Percentiles rank a stretch among this genome's conserved stretches.
phyloP scores from a whole-genome alignment of 2,329 filamentous ascomycete species.

The Beauveria rudraprayagi region DNA sequence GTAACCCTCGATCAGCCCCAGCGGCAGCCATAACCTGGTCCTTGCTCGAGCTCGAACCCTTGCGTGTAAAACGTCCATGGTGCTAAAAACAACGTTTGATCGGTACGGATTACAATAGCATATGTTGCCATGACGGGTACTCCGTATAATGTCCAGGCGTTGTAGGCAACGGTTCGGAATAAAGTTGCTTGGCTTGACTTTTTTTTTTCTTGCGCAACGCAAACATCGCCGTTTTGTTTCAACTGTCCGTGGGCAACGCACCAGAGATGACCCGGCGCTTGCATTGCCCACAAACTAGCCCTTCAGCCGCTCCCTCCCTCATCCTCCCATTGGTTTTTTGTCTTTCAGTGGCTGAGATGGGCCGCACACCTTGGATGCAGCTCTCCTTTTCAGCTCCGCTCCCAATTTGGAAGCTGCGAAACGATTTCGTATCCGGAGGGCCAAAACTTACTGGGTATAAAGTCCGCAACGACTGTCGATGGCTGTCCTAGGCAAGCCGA shows the following conservation, averaged over 20 bases:
- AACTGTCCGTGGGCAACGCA: no score
- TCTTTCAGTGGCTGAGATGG: background rate
- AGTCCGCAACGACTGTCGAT: background rate
- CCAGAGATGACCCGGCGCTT: background rate
- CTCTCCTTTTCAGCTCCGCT: constrained; percentile 4
- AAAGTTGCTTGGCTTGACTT: background rate
- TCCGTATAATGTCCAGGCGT: no score
- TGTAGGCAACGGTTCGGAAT: background rate
- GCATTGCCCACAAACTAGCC: background rate
- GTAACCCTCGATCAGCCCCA: constrained; percentile 10
- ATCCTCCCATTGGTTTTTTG: background rate
- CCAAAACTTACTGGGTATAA: no score
- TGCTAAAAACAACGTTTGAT: no score
- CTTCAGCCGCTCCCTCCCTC: background rate
- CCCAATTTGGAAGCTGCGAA: background rate
- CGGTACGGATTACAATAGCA: no score
- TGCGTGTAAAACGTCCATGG: no score
- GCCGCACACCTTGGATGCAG: background rate
- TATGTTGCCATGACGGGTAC: no score
- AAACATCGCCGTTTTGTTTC: background rate
- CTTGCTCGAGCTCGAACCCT: background rate
- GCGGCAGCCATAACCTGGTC: background rate
- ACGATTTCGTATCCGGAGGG: no score
- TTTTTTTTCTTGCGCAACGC: no score
- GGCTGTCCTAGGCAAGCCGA: background rate